Evolutionary conservation across 257 asterid species (phyloP), one percentile per base, ranked within the genome.

Genomic region (Nicotiana undulata): DNA sequence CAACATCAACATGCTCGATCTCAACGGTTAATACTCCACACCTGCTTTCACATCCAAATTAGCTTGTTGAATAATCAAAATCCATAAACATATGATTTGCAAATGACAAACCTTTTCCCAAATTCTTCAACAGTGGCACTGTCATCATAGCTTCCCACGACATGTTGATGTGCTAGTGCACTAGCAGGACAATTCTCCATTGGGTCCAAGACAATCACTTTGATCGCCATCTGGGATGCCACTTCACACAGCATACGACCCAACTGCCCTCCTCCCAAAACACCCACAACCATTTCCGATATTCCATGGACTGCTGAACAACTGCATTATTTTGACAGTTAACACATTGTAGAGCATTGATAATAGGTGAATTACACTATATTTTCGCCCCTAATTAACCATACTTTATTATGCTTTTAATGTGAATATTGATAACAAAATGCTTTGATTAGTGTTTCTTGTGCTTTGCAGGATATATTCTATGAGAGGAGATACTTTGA

Each of bases 211-310:
- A 96, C 74, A 74, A 89, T 79, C 15, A 96, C 95, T 87, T 96
- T 96, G 55, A 94, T 88, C 7, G 94, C 98, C 94, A 94, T 53
- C 80, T 87, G 86, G 16, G 97, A 94, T 60, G 97, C 97, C 51
- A 95, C 98, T 89, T 96, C 89, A 76, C 99, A 92, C 79, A 96
- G 76, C 98, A 96, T 96, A 58, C 99, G 97, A 13, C 99, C 98
- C 70, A 96, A 87, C 52, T 96, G 98, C 37, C 99, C 99, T 85
- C 99, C 98, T 80, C 98, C 99, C 82, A 96, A 89, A 86, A 96
- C 94, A 64, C 99, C 99, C 79, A 96, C 97, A 85, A 94, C 91
- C 31, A 79, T 86, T 83, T 91, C 91, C 0, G 98, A 90, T 83
- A 86, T 8, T 74, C 97, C 96, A 86, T 89, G 97, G 60, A 92